Percentiles rank a stretch among this genome's conserved stretches.
Conservation (phyloP, 805 yeast genomes). For the Candida tallmaniae region DNA sequence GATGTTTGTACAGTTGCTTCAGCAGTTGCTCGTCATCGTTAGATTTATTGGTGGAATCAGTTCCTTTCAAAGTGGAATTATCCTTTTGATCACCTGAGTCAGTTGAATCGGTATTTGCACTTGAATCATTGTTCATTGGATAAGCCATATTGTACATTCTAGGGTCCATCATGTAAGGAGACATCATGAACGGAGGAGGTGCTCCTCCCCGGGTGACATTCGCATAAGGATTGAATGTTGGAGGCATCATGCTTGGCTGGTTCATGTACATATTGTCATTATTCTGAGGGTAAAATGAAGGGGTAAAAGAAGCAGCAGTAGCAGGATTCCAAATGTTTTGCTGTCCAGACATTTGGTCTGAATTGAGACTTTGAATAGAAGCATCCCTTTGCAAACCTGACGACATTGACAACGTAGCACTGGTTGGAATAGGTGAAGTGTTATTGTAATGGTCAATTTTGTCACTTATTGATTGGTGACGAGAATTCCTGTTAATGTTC, state of each 20-base stretch:
- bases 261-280: background rate
- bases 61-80: background rate
- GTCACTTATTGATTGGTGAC: conserved; percentile 55
- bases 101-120: conserved; percentile 1
- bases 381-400: conserved; percentile 20
- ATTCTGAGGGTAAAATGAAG: conserved; percentile 17
- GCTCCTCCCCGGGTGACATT: conserved; percentile 11
- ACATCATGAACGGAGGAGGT: conserved; percentile 38
- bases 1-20: conserved; percentile 2
- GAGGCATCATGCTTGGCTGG: background rate
- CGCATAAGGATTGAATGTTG: conserved; percentile 30
- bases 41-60: background rate
- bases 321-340: conserved; percentile 65
- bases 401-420: conserved; percentile 29
- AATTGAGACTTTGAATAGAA: background rate
- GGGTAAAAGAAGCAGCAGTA: conserved; percentile 56
- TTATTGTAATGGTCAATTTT: conserved; percentile 56
- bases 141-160: conserved; percentile 24
- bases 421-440: conserved; percentile 42
- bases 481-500: conserved; percentile 35
- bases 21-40: background rate
- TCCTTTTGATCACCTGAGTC: conserved; percentile 1
- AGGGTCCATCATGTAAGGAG: conserved; percentile 33
- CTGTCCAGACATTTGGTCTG: background rate
- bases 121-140: conserved; percentile 17